phyloP scores from a whole-genome alignment of 1,139 yeast species.

The Sugiyamaella grinbergsii region DNA sequence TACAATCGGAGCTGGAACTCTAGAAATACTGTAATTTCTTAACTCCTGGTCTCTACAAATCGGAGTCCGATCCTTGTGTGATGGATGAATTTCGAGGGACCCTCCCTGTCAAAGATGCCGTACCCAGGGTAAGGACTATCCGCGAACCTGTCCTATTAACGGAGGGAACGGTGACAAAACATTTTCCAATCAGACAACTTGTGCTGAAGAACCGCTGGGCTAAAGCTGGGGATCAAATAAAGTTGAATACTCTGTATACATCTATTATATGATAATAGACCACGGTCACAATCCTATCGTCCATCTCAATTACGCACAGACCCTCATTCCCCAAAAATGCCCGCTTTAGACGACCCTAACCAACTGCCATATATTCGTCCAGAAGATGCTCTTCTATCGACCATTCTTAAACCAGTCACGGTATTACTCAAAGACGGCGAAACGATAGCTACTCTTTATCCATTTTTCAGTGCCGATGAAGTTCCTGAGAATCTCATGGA shows the following conservation, averaged over 20 bases:
- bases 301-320: too few relatives aligned
- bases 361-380: slow-evolving; percentile 48
- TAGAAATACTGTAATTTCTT: too few relatives aligned
- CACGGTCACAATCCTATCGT: too few relatives aligned
- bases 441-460: slow-evolving; percentile 90
- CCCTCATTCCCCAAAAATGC: slow-evolving; percentile 26
- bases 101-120: neutral
- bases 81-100: too few relatives aligned
- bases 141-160: neutral
- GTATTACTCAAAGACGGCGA: slow-evolving; percentile 16
- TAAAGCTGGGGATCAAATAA: too few relatives aligned
- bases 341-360: slow-evolving; percentile 48
- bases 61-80: too few relatives aligned
- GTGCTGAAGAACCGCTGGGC: too few relatives aligned
- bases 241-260: too few relatives aligned
- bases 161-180: neutral
- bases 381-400: slow-evolving; percentile 25
- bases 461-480: slow-evolving; percentile 62
- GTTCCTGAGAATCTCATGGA: slow-evolving; percentile 78
- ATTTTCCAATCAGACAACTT: too few relatives aligned
- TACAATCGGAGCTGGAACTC: too few relatives aligned
- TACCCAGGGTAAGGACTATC: neutral
- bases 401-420: slow-evolving; percentile 40
- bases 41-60: too few relatives aligned
- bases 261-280: too few relatives aligned